Percentiles rank a stretch among this genome's conserved stretches.
phyloP scores from a whole-genome alignment of 768 basidiomycete genomes.

The Suillus hirtellus region DNA sequence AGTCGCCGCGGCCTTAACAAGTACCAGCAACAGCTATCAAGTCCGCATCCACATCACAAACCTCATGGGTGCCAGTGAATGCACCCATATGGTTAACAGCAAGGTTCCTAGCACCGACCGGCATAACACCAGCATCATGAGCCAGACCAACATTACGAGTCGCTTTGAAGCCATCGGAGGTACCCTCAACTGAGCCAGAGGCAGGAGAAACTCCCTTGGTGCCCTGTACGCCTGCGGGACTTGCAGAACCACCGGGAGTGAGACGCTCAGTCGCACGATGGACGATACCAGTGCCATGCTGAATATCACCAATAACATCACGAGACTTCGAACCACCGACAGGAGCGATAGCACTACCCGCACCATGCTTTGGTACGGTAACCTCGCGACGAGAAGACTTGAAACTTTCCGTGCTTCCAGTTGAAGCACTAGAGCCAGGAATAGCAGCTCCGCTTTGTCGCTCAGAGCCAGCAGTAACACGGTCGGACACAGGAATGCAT shows the following conservation, averaged over 20 bases:
- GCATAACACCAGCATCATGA: background rate
- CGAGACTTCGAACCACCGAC: background rate
- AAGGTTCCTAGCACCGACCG: background rate
- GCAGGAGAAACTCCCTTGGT: background rate
- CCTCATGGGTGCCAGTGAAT: background rate
- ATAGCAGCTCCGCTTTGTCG: background rate
- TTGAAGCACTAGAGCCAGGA: background rate
- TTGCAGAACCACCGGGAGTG: background rate
- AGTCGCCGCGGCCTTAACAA: no score
- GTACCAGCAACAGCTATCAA: background rate
- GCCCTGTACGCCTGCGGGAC: background rate
- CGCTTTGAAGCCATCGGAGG: background rate
- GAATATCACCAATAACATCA: slow-evolving; percentile 1
- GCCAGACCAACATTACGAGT: background rate
- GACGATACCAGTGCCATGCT: background rate
- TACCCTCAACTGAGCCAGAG: background rate
- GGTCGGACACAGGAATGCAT: slow-evolving; percentile 16
- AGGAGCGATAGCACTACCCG: background rate
- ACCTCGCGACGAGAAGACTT: slow-evolving; percentile 4
- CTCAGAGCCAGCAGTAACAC: background rate
- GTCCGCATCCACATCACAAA: background rate
- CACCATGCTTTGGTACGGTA: background rate
- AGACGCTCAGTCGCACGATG: background rate
- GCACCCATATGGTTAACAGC: background rate
- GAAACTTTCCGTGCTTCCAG: background rate